These are phyloP conservation scores for Russula earlei DNA, from an alignment of 768 basidiomycete species.

Conservation along the genomic window DNA sequence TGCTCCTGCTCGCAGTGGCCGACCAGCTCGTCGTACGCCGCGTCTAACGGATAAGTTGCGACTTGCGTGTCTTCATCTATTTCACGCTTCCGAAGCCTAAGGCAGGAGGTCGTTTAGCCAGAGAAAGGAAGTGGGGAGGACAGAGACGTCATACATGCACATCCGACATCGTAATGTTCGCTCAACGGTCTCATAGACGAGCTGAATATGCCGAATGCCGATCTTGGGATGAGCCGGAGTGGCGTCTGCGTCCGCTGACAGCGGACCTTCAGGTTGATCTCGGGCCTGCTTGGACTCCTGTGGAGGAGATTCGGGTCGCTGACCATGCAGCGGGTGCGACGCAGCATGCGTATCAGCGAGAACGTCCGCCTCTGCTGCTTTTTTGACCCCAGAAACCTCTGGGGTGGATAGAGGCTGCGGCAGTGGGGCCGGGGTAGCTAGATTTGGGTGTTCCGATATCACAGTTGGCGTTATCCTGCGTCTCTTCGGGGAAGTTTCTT, in stretches of 20 bases:
- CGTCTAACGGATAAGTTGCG: background rate
- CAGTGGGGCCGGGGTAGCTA: background rate
- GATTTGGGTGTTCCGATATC: background rate
- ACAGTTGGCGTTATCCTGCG: constrained; percentile 1
- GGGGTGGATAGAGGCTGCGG: background rate
- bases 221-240: background rate
- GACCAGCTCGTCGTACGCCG: constrained; percentile 2
- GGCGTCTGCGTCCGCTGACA: too few relatives aligned
- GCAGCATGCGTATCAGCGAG: background rate
- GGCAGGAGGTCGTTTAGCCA: background rate
- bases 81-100: constrained; percentile 9
- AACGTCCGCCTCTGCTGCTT: background rate
- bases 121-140: background rate
- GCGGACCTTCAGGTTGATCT: background rate
- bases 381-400: background rate
- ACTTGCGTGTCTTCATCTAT: constrained; percentile 1
- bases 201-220: constrained; percentile 13
- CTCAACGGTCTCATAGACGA: constrained; percentile 7
- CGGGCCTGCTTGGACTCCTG: background rate
- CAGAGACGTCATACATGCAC: constrained; percentile 7
- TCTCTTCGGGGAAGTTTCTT: constrained; percentile 1
- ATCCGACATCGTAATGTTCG: constrained; percentile 12
- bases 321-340: background rate
- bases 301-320: background rate
- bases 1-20: constrained; percentile 15